Conservation (phyloP, 169 alveolate species). For the Plasmodium adleri region DNA sequence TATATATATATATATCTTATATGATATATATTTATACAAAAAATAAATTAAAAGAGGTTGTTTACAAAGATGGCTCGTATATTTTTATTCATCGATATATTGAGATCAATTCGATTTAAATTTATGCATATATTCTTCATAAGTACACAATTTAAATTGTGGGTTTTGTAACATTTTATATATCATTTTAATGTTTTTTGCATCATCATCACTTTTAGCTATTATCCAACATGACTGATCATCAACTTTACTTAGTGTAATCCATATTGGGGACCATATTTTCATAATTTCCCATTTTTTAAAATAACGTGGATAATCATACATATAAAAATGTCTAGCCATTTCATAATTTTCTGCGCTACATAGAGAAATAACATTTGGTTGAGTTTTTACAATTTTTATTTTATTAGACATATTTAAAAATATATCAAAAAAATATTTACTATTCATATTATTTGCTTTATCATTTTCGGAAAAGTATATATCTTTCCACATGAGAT, state of each 20-base stretch:
- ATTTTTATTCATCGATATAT: no score
- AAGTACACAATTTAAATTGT: slow-evolving; percentile 84
- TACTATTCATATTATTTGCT: slow-evolving; percentile 8
- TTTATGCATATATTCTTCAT: slow-evolving; percentile 79
- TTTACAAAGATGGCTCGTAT: no score
- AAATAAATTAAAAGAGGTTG: no score
- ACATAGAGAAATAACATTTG: slow-evolving; percentile 84
- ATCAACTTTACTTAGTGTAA: slow-evolving; percentile 86
- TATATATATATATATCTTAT: background rate
- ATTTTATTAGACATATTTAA: slow-evolving; percentile 79
- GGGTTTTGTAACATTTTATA: slow-evolving; percentile 89
- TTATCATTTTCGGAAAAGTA: slow-evolving; percentile 45
- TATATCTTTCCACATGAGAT: slow-evolving; percentile 65
- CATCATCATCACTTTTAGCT: slow-evolving; percentile 90
- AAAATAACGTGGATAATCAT: slow-evolving; percentile 88
- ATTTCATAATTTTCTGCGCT: slow-evolving; percentile 85
- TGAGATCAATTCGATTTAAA: slow-evolving; percentile 40
- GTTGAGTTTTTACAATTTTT: slow-evolving; percentile 89
- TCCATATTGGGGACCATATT: slow-evolving; percentile 92
- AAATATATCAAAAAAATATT: slow-evolving; percentile 60
- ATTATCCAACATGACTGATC: slow-evolving; percentile 90
- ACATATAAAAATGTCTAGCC: slow-evolving; percentile 89
- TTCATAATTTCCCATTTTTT: slow-evolving; percentile 92
- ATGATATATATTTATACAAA: slow-evolving; percentile 3
- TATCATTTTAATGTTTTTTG: slow-evolving; percentile 82